Percentiles rank a stretch among this genome's conserved stretches.
Conservation (phyloP, 495 filamentous ascomycete species). For the Talaromyces trachyspermus region DNA sequence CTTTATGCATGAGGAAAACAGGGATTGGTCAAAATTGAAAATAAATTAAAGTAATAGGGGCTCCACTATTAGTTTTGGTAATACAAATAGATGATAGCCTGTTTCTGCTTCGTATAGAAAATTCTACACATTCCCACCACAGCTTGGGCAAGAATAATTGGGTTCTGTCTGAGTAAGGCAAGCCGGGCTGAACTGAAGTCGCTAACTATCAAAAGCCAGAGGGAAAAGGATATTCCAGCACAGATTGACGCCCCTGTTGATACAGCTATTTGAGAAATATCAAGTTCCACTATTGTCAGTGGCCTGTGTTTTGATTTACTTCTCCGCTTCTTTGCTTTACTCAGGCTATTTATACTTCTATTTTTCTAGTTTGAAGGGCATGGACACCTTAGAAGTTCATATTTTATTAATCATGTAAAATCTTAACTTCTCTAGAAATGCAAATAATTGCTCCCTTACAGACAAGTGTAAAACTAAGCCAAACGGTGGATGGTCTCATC, state of each 20-base stretch:
- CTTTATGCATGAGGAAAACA: not conserved
- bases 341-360: not conserved
- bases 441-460: too few relatives aligned
- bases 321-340: too few relatives aligned
- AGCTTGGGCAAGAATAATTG: too few relatives aligned
- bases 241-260: not conserved
- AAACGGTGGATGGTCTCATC: too few relatives aligned
- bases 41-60: not conserved
- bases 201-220: not conserved
- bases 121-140: not conserved
- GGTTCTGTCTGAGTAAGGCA: not conserved
- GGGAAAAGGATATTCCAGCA: not conserved
- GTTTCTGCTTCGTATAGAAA: not conserved
- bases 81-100: not conserved
- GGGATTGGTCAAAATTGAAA: not conserved
- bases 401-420: not conserved
- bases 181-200: not conserved
- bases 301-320: not conserved
- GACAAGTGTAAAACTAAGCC: too few relatives aligned
- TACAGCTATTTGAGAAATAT: not conserved
- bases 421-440: not conserved
- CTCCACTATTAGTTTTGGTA: not conserved
- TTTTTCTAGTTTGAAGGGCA: not conserved
- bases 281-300: not conserved
- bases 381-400: not conserved